Conservation (phyloP, 257 asterid species). For the Lithospermum erythrorhizon region DNA sequence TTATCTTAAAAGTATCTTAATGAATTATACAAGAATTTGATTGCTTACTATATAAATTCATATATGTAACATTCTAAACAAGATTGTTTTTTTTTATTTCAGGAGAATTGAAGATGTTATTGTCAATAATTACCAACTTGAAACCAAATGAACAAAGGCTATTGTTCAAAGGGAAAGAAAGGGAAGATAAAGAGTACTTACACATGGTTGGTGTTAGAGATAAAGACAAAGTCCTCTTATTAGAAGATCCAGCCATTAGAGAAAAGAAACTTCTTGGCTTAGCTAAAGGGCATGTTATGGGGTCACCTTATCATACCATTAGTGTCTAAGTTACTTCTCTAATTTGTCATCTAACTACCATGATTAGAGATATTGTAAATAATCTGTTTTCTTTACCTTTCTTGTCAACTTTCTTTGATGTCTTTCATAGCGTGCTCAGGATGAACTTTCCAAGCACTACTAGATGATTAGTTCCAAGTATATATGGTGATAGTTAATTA, state of each 20-base stretch:
- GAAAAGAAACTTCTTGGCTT: constrained; percentile 23
- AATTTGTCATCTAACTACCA: neutral
- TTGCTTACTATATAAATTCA: no score
- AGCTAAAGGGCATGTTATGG: constrained; percentile 21
- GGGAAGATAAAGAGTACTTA: constrained; percentile 58
- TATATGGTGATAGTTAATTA: constrained; percentile 13
- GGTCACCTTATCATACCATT: constrained; percentile 44
- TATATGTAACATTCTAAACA: neutral
- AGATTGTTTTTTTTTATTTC: neutral
- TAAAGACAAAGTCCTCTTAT: constrained; percentile 58
- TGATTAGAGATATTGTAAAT: neutral
- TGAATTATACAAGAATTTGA: no score
- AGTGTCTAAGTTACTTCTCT: constrained; percentile 24
- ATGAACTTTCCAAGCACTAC: no score
- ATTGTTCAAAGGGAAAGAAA: constrained; percentile 71
- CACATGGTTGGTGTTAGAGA: constrained; percentile 85
- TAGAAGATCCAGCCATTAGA: constrained; percentile 72
- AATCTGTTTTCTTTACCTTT: neutral
- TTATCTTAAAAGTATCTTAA: no score
- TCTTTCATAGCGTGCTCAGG: no score
- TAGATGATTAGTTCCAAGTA: constrained; percentile 6
- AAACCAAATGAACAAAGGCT: constrained; percentile 62
- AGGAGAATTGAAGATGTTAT: constrained; percentile 57
- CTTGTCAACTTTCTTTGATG: no score
- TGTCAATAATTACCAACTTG: constrained; percentile 52